Percentiles rank a stretch among this genome's conserved stretches.
These are phyloP conservation scores for Pisolithus microcarpus DNA, from an alignment of 768 basidiomycete species.

Conservation along the genomic window DNA sequence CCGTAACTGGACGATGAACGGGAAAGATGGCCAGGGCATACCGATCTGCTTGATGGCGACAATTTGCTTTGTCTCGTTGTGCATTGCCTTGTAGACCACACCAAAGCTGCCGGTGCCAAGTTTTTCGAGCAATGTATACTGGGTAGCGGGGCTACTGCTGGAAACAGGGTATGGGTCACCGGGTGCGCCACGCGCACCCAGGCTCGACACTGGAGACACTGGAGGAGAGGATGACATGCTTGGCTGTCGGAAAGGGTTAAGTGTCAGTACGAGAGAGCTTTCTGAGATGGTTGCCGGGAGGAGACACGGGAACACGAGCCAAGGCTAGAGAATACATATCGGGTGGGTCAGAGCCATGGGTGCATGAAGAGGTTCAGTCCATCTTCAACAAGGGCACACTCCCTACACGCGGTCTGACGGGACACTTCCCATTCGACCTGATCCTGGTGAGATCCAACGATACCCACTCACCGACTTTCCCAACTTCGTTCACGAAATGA, in stretches of 20 bases:
- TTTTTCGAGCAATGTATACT: slow-evolving; percentile 91
- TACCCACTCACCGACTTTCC: no score
- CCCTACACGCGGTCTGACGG: slow-evolving; percentile 21
- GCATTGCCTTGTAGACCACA: slow-evolving; percentile 94
- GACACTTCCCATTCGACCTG: not conserved
- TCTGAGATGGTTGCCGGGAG: slow-evolving; percentile 31
- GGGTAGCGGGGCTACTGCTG: slow-evolving; percentile 75
- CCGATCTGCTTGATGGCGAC: slow-evolving; percentile 99
- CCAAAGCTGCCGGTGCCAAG: slow-evolving; percentile 98
- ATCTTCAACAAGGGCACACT: slow-evolving; percentile 10
- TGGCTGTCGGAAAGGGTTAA: slow-evolving; percentile 31
- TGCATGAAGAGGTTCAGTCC: slow-evolving; percentile 12
- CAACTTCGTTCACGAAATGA: no score
- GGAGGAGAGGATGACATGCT: slow-evolving; percentile 39
- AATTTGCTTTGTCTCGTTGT: slow-evolving; percentile 88
- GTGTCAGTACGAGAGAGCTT: slow-evolving; percentile 30
- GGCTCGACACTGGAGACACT: slow-evolving; percentile 36
- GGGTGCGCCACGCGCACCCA: slow-evolving; percentile 34
- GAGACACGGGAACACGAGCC: slow-evolving; percentile 37
- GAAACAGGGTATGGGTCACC: slow-evolving; percentile 65
- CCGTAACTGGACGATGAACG: slow-evolving; percentile 4
- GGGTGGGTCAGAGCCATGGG: slow-evolving; percentile 1
- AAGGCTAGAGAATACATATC: slow-evolving; percentile 9
- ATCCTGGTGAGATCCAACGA: not conserved
- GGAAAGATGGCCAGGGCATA: slow-evolving; percentile 31